Evolutionary conservation across 495 filamentous ascomycete genomes (phyloP), one percentile per base, ranked within the genome.

Genomic region (Aspergillus leporis): DNA sequence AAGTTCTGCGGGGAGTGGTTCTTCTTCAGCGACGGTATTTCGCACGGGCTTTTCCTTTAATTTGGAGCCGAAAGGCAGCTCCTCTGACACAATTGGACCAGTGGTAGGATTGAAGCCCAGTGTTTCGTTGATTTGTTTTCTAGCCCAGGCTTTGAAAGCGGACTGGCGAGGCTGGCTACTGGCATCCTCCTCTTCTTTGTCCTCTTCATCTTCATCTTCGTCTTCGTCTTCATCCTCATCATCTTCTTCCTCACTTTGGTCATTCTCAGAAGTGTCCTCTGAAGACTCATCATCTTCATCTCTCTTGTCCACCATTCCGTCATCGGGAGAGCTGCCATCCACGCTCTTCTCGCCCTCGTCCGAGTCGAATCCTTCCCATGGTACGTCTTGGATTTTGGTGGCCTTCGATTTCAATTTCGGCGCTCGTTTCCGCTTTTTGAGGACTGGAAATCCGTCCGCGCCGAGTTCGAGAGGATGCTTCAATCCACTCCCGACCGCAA

Each of bases 141-240:
- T 85, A 14, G 95, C 94, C 94, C 94, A 98, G 13, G 85, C 80
- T 73, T 97, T 97, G 80, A 98, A 98, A n/a, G 92, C 91, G 21
- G 87, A 81, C 28, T 76, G 65, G 56, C 78, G 70, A 74, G 69
- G 81, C 66, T 60, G 80, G 65, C 70, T 75, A 55, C 63, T 71
- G 34, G 40, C 51, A 25, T 53, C 50, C 46, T 78, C 76, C 23
- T 80, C 67, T 19, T 79, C 75, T 41, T 71, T 69, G 0, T 70
- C 70, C 12, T 73, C 66, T 8, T 65, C 59, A 4, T 71, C 65
- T 10, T 66, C 55, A 0, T 65, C 67, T 5, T 73, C 68, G 12
- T 62, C 65, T 18, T 61, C 65, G 0, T 63, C 52, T 0, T 65
- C 61, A 0, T 69, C 70, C 70, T 70, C 63, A 8, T 71, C 58